Percentiles rank a stretch among this genome's conserved stretches.
These are phyloP conservation scores for Babesia divergens DNA, from an alignment of 169 alveolate genomes.

Conservation along the genomic window DNA sequence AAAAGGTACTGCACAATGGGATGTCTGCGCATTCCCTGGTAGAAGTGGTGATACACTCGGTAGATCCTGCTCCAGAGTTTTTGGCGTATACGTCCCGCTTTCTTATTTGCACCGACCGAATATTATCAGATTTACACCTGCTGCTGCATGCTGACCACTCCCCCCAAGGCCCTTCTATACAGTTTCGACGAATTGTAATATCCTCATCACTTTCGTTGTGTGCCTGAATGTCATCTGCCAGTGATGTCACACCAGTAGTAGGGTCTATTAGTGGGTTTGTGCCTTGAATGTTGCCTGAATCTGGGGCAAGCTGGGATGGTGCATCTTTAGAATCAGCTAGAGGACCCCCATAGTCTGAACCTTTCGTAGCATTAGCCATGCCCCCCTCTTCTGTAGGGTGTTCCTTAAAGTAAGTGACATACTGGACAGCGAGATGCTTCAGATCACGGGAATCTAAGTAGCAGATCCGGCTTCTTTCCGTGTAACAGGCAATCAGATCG, in stretches of 20 bases:
- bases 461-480: neutral
- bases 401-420: neutral
- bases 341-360: neutral
- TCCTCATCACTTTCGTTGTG: neutral
- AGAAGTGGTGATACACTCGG: neutral
- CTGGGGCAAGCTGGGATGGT: too few species aligned
- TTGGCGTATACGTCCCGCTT: conserved; percentile 20
- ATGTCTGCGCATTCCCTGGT: conserved; percentile 27
- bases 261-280: neutral
- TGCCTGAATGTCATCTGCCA: neutral
- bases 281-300: neutral
- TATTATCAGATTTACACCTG: conserved; percentile 10
- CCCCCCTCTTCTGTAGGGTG: neutral
- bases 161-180: conserved; percentile 54
- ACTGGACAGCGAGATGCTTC: neutral
- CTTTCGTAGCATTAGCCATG: neutral
- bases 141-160: conserved; percentile 61
- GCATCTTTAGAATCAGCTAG: neutral
- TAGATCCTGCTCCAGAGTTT: neutral
- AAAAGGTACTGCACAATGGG: conserved; percentile 24
- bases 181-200: conserved; percentile 5
- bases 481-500: conserved; percentile 2
- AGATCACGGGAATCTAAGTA: neutral
- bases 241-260: neutral
- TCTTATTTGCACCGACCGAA: conserved; percentile 1